Base-by-base conservation (phyloP, 768 basidiomycete genomes). In the Boletus pseudopeckii region DNA sequence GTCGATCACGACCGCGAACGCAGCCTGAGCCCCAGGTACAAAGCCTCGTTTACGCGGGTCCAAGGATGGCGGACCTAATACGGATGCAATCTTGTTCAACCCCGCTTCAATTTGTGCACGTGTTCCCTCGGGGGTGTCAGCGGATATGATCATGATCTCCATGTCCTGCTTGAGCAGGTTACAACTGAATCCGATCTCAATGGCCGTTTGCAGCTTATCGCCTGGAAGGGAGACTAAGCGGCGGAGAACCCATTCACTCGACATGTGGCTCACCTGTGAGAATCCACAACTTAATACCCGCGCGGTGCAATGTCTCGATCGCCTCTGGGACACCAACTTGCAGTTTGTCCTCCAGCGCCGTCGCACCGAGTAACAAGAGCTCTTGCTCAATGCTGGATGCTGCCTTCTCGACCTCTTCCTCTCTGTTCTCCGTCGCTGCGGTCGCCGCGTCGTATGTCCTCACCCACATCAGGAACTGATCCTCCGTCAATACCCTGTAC, bases 231-330 rank as follows among this genome's bases (percentile, higher is more conserved):
- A n/a, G 0, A 3, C 48, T 42, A 40, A 45, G 15, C 7, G 10
- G 22, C 22, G 20, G 20, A 24, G 11, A n/a, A 37, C 45, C 15
- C 45, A 37, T 15, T 13, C 22, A 40, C 2, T 8, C 39, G 5
- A 50, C 48, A 34, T 7, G 33, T 68, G 73, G 5, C 68, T 55
- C 52, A 88, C 90, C 94, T 34, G 96, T 98, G 45, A 98, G 74
- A 69, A 98, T 96, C 96, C 96, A 99, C 2, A 99, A 71, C 72
- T 98, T 99, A 75, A 99, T 97, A 13, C 96, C 96, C 2, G 96
- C 96, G 28, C 81, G 77, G 64, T 97, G 93, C 17, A 99, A 77
- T 51, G 80, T 86, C 60, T 92, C 93, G 59, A 99, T 98, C 2
- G 96, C 89, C 53, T 97, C 95, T 0, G 96, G 96, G 0, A 99